Conservation (phyloP, 306 rosid genomes). For the Medicago ruthenica region DNA sequence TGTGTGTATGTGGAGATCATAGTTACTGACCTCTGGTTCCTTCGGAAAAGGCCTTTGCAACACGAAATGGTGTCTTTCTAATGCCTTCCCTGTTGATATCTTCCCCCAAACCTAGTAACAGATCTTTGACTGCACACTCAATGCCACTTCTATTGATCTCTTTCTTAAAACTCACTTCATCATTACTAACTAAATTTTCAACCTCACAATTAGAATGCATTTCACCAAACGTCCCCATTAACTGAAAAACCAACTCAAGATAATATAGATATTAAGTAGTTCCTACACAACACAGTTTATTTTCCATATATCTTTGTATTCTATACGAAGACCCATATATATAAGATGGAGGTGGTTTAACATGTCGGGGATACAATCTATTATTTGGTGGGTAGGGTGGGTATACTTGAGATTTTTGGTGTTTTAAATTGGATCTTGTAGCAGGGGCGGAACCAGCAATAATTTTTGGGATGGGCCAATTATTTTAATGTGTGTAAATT, state of each 20-base stretch:
- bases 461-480: no score
- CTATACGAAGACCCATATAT: background rate
- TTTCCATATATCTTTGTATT: background rate
- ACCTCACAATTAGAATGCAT: constrained; percentile 57
- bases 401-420: no score
- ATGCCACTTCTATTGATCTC: constrained; percentile 57
- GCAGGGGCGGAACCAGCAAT: no score
- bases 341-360: background rate
- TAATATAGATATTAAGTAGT: background rate
- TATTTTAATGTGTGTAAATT: no score
- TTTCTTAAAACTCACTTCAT: constrained; percentile 53
- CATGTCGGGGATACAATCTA: background rate
- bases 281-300: background rate
- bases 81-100: constrained; percentile 87
- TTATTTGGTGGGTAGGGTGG: background rate
- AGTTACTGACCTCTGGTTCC: constrained; percentile 75
- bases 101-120: constrained; percentile 79
- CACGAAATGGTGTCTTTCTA: constrained; percentile 83
- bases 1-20: no score
- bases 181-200: constrained; percentile 54
- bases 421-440: no score
- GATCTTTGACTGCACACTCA: constrained; percentile 73
- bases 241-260: constrained; percentile 31
- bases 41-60: constrained; percentile 84
- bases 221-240: constrained; percentile 77